A percentile compares a stretch with the other conserved stretches of the same genome.
Conservation (phyloP, 768 basidiomycete genomes). For the Crucibulum laeve region DNA sequence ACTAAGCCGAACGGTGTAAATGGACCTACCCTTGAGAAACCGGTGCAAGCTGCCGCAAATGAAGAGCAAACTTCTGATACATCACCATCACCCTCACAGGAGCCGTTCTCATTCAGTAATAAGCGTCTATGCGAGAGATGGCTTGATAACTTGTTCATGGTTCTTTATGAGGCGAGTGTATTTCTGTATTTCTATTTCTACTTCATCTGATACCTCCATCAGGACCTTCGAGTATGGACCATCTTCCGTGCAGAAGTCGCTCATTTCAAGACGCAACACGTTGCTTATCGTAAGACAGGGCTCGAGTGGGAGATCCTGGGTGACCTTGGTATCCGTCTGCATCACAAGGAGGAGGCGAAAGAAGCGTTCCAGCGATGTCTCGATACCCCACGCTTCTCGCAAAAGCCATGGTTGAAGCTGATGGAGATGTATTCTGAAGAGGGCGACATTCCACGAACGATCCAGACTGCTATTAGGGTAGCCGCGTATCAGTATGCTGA, state of each 20-base stretch:
- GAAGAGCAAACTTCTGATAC: constrained; percentile 37
- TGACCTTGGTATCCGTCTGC: constrained; percentile 86
- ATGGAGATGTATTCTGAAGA: constrained; percentile 98
- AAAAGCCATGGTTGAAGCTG: constrained; percentile 90
- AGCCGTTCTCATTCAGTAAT: constrained; percentile 89
- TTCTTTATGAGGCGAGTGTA: constrained; percentile 81
- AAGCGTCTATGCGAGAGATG: constrained; percentile 96
- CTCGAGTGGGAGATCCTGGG: constrained; percentile 98
- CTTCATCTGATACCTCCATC: constrained; percentile 4
- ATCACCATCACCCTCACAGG: constrained; percentile 33
- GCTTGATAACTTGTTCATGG: constrained; percentile 98
- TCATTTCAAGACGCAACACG: constrained; percentile 98
- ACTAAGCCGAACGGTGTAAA: constrained; percentile 26
- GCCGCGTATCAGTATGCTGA: constrained; percentile 91
- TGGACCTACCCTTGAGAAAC: constrained; percentile 35
- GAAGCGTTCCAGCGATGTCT: constrained; percentile 96
- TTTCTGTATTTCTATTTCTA: neutral
- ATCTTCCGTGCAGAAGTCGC: constrained; percentile 98
- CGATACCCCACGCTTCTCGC: constrained; percentile 79
- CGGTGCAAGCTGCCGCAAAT: constrained; percentile 48
- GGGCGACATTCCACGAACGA: constrained; percentile 83
- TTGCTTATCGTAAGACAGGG: constrained; percentile 95
- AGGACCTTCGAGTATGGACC: constrained; percentile 98
- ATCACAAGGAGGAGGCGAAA: constrained; percentile 98
- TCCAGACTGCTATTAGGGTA: constrained; percentile 90